Conservation (phyloP, 2,329 filamentous ascomycete genomes). For the Knufia petricola region DNA sequence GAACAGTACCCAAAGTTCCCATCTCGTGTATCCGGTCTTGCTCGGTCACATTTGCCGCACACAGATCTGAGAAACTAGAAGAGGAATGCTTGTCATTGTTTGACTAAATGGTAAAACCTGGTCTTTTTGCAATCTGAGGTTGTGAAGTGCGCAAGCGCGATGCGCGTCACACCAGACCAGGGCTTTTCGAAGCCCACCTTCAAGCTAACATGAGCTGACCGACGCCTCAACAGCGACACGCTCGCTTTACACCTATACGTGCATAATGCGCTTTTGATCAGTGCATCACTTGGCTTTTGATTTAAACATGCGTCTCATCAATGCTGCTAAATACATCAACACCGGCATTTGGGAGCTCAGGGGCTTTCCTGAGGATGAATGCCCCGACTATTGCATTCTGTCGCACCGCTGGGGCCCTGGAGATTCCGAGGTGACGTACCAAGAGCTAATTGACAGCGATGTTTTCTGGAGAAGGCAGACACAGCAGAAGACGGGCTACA, state of each 20-base stretch:
- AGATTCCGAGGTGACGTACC: slow-evolving; percentile 9
- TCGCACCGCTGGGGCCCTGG: slow-evolving; percentile 28
- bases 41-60: too few species aligned
- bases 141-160: not conserved
- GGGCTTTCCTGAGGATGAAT: slow-evolving; percentile 2
- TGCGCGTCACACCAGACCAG: not conserved
- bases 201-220: not conserved
- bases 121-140: not conserved
- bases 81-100: too few species aligned
- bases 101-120: not conserved
- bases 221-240: too few species aligned
- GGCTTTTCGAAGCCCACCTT: not conserved
- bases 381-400: slow-evolving; percentile 26
- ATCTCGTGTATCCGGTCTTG: too few species aligned
- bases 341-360: not conserved
- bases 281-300: not conserved
- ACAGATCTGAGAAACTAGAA: too few species aligned
- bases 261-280: too few species aligned
- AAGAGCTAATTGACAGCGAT: slow-evolving; percentile 1
- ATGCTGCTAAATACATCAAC: not conserved
- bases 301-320: slow-evolving; percentile 4
- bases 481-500: slow-evolving; percentile 6
- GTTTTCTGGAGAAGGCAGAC: not conserved
- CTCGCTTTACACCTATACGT: too few species aligned
- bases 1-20: too few species aligned